A percentile compares a stretch with the other conserved stretches of the same genome.
These are phyloP conservation scores for Castanopsis chinensis DNA, from an alignment of 306 rosid species.

Conservation along the genomic window DNA sequence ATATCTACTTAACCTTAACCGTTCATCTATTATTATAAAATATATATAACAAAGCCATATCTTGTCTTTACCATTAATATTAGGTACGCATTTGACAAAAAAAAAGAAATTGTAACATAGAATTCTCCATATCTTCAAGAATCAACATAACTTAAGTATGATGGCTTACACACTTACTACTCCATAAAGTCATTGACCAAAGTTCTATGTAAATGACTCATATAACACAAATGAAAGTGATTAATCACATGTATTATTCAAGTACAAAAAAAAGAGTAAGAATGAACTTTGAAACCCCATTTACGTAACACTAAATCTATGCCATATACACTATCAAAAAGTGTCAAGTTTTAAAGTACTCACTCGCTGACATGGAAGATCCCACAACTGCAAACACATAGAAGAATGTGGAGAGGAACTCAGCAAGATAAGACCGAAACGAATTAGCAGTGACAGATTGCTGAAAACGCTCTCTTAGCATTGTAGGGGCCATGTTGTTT, in stretches of 20 bases:
- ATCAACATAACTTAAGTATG: too few species aligned
- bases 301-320: neutral
- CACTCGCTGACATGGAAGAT: slow-evolving; percentile 74
- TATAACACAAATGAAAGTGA: too few species aligned
- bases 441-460: slow-evolving; percentile 59
- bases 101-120: too few species aligned
- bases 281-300: neutral
- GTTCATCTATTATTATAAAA: too few species aligned
- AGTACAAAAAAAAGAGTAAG: too few species aligned
- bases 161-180: neutral
- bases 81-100: too few species aligned
- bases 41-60: too few species aligned
- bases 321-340: neutral
- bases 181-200: neutral
- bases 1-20: too few species aligned
- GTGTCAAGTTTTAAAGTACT: slow-evolving; percentile 1
- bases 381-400: slow-evolving; percentile 63
- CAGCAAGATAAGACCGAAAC: slow-evolving; percentile 72
- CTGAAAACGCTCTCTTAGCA: slow-evolving; percentile 43
- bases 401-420: slow-evolving; percentile 89
- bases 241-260: too few species aligned
- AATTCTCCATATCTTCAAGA: too few species aligned
- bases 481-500: slow-evolving; percentile 48
- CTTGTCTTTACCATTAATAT: too few species aligned
- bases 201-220: neutral